Evolutionary conservation across 108 stramenopile species (phyloP).

Genomic region (Heterococcus sp.): DNA sequence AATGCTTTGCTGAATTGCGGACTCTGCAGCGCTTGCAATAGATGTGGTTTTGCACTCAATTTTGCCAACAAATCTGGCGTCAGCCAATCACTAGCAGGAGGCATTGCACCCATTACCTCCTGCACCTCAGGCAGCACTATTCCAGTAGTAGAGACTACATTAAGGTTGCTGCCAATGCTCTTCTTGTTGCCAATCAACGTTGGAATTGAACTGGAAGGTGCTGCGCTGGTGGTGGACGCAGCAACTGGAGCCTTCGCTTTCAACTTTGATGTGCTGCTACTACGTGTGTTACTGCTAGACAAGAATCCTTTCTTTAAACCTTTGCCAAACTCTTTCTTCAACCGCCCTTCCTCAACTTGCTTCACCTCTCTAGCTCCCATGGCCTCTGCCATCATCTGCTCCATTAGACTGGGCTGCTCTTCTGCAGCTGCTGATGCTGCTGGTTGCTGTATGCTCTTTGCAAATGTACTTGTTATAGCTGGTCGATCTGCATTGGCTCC

Average conservation of each 20-base stretch:
- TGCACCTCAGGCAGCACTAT: too few species aligned
- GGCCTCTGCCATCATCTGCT: conserved; percentile 47
- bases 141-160: too few species aligned
- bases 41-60: too few species aligned
- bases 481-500: neutral
- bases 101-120: too few species aligned
- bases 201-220: neutral
- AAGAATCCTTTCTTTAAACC: conserved; percentile 26
- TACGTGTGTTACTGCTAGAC: neutral
- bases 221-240: neutral
- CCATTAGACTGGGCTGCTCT: conserved; percentile 28
- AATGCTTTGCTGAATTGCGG: too few species aligned
- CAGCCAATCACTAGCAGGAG: too few species aligned
- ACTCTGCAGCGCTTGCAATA: too few species aligned
- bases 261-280: too few species aligned
- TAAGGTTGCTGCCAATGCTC: too few species aligned
- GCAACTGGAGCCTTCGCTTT: neutral
- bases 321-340: conserved; percentile 11
- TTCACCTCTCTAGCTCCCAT: neutral
- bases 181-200: neutral
- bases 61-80: too few species aligned
- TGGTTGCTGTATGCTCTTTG: too few species aligned
- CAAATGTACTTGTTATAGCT: neutral
- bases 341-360: neutral
- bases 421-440: neutral